Conservation (phyloP, 139 green algal species). For the Chlorella sp. region DNA sequence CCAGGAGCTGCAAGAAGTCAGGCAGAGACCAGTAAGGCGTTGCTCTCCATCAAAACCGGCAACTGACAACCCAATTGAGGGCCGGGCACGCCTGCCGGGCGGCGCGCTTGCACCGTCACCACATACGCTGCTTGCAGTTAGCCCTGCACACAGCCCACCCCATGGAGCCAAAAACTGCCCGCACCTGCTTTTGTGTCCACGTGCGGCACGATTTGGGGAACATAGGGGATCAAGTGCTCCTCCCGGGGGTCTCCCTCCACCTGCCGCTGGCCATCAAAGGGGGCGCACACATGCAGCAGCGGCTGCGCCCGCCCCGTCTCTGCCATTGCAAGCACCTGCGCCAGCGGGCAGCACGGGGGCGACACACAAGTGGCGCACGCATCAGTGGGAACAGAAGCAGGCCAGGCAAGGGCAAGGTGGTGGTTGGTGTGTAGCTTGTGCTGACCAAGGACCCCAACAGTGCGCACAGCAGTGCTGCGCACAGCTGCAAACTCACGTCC, state of each 20-base stretch:
- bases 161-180: not conserved
- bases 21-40: no score
- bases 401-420: not conserved
- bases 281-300: constrained; percentile 13
- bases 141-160: not conserved
- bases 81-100: not conserved
- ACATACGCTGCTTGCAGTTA: not conserved
- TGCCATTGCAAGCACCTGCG: constrained; percentile 23
- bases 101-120: not conserved
- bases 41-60: no score
- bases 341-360: not conserved
- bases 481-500: not conserved
- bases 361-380: no score
- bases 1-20: not conserved
- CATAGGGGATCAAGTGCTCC: constrained; percentile 39
- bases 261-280: not conserved
- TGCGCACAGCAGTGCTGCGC: not conserved
- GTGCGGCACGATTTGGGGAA: constrained; percentile 20
- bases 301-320: constrained; percentile 25
- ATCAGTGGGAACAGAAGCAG: no score
- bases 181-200: constrained; percentile 9
- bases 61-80: not conserved
- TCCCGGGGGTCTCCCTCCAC: not conserved
- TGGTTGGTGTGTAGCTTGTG: not conserved
- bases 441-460: not conserved